Evolutionary conservation across 2,329 filamentous ascomycete genomes (phyloP).

Genomic region (Nannizziopsis arthrosporioides): DNA sequence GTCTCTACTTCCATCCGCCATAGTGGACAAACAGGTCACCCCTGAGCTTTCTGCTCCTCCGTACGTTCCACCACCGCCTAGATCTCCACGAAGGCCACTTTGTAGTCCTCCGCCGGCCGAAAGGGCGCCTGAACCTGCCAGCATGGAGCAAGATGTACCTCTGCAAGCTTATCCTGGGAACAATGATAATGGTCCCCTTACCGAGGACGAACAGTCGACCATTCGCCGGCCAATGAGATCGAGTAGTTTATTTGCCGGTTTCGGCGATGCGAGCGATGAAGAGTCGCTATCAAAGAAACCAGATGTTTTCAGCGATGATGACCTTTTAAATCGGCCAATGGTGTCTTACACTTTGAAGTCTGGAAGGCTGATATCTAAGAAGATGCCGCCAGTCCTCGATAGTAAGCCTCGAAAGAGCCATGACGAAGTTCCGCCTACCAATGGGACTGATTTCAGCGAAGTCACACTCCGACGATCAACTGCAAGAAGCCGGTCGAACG

Average conservation of each 20-base stretch:
- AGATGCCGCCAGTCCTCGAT: slow-evolving; percentile 23
- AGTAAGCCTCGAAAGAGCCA: slow-evolving; percentile 28
- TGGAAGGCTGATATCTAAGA: slow-evolving; percentile 33
- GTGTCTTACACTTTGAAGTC: slow-evolving; percentile 33
- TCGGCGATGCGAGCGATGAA: slow-evolving; percentile 55
- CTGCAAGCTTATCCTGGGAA: slow-evolving; percentile 64
- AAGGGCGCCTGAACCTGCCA: slow-evolving; percentile 30
- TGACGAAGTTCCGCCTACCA: slow-evolving; percentile 20
- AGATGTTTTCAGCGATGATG: slow-evolving; percentile 35
- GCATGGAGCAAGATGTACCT: slow-evolving; percentile 29
- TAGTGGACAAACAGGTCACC: slow-evolving; percentile 44
- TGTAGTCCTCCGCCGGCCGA: slow-evolving; percentile 28
- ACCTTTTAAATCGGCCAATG: slow-evolving; percentile 35
- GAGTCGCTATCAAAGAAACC: slow-evolving; percentile 20
- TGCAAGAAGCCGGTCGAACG: slow-evolving; percentile 12
- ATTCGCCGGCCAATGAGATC: slow-evolving; percentile 61
- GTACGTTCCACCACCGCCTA: slow-evolving; percentile 27
- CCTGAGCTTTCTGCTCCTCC: slow-evolving; percentile 22
- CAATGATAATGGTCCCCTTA: slow-evolving; percentile 66
- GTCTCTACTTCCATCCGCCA: slow-evolving; percentile 62
- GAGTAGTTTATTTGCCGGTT: slow-evolving; percentile 77
- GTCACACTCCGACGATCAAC: slow-evolving; percentile 12
- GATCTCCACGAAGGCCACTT: slow-evolving; percentile 22
- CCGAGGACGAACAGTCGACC: slow-evolving; percentile 40
- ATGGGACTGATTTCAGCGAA: slow-evolving; percentile 15